Base-by-base conservation (phyloP, 2,329 filamentous ascomycete species). In the Trichophyton benhamiae region DNA sequence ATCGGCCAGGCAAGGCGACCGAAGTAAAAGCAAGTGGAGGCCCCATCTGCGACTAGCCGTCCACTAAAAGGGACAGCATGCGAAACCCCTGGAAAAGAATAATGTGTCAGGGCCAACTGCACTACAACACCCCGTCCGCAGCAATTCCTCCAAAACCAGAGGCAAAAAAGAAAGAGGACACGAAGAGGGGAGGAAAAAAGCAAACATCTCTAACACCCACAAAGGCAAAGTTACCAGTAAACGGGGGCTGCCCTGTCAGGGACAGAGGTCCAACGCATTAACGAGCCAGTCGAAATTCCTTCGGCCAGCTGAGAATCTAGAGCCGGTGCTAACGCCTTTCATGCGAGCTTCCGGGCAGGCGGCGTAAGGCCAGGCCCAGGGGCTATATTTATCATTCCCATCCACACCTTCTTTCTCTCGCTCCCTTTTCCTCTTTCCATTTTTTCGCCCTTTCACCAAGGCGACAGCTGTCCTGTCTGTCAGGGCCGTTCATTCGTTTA, bases 291-390 rank as follows among this genome's bases (percentile, higher is more conserved):
- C n/a, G 9, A 17, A 25, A 22, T 20, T 22, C 17, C 42, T 46
- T 20, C 44, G 7, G 20, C 17, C 8, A 17, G 22, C 49, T 22
- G 6, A n/a, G n/a, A 44, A 33, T 53, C 49, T 33, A 15, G 49
- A 53, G 17, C 49, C 27, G 22, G 49, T n/a, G 49, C 49, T 53
- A 33, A 53, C 49, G 49, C 49, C 27, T 53, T 53, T 33, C 49
- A 53, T 53, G 22, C 49, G 49, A 53, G 49, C 49, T 25, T 53
- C 49, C 49, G 41, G 41, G 49, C 49, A 25, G 49, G 49, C 49
- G 49, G 49, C 49, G 49, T 17, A 53, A 13, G 44, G 44, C 44
- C 44, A 48, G 49, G n/a, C 22, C 49, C 49, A 25, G 3, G 49
- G 9, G 27, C 1, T 53, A 53, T 53, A 53, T 53, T 53, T 53